Evolutionary conservation across 352 stramenopile genomes (phyloP), one percentile per base, ranked within the genome.

Genomic region (Chrysophaeum taylorii): DNA sequence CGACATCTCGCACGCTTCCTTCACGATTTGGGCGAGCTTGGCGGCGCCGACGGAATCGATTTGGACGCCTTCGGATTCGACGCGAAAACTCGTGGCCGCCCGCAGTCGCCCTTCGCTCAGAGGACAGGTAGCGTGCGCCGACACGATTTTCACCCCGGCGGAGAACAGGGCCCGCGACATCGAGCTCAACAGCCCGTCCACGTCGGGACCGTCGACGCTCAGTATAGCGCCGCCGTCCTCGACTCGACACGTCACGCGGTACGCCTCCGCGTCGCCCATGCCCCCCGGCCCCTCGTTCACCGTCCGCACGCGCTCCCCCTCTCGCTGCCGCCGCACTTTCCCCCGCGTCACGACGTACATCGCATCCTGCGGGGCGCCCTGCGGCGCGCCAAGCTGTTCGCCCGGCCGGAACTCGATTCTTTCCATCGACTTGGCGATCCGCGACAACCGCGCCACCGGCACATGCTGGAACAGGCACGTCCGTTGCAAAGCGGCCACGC

Each of bases 381-480:
- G 50, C 50, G 4, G 7, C n/a, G 50, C 25, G 50, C 50, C 50
- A 2, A 62, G 27, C 4, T 31, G 23, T 31, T 62, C 7, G 50
- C 50, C 50, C 15, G 50, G 50, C 50, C 9, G 2, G 50, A 62
- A 62, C 2, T 2, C 2, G 15, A 62, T 21, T 5, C n/a, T 5
- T 31, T 62, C 50, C 50, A 62, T 62, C 27, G 4, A 21, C 50
- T 21, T 9, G 25, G 50, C 9, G 25, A 62, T 9, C 50, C 4
- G 7, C 50, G 7, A 25, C n/a, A 62, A 5, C 15, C 27, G 9
- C 4, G 15, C 2, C 7, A 9, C 27, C 4, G 7, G 2, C n/a
- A 62, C 50, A 31, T 62, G 14, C 50, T 62, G 50, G 50, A 62
- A 62, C 4, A 62, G 27, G 50, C 50, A 62, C 2, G 50, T 62